Evolutionary conservation across 2,329 filamentous ascomycete species (phyloP).

Genomic region (Fonsecaea nubica): DNA sequence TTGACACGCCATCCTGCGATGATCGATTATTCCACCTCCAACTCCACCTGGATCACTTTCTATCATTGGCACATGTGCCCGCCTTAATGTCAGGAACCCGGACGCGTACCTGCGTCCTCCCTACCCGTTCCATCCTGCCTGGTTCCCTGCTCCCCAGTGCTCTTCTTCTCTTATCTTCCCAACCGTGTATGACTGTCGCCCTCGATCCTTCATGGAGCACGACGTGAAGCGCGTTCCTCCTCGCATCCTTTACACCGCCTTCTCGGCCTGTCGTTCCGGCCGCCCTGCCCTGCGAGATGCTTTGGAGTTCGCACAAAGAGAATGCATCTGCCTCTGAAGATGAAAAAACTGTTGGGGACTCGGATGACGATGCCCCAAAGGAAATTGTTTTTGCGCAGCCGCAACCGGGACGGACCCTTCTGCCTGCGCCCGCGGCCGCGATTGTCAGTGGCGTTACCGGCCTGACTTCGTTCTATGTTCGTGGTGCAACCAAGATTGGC

Average conservation of each 20-base stretch:
- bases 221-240: constrained; percentile 23
- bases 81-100: constrained; percentile 31
- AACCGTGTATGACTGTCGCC: constrained; percentile 7
- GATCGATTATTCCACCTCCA: neutral
- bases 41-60: neutral
- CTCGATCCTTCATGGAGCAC: constrained; percentile 31
- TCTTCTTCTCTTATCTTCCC: neutral
- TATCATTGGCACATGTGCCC: constrained; percentile 2
- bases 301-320: constrained; percentile 28
- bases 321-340: constrained; percentile 15
- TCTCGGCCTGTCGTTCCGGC: neutral
- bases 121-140: constrained; percentile 14
- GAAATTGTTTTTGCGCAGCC: constrained; percentile 28
- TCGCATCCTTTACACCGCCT: constrained; percentile 24
- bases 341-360: constrained; percentile 21
- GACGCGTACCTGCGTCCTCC: constrained; percentile 37
- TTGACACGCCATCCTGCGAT: neutral
- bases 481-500: constrained; percentile 53
- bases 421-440: constrained; percentile 53
- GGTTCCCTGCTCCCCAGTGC: neutral
- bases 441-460: constrained; percentile 53
- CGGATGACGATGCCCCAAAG: constrained; percentile 16
- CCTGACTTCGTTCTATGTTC: constrained; percentile 53
- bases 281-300: constrained; percentile 25
- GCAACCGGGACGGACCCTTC: constrained; percentile 45